phyloP scores from a whole-genome alignment of 805 yeast species.

The Saccharomycopsis sp. region DNA sequence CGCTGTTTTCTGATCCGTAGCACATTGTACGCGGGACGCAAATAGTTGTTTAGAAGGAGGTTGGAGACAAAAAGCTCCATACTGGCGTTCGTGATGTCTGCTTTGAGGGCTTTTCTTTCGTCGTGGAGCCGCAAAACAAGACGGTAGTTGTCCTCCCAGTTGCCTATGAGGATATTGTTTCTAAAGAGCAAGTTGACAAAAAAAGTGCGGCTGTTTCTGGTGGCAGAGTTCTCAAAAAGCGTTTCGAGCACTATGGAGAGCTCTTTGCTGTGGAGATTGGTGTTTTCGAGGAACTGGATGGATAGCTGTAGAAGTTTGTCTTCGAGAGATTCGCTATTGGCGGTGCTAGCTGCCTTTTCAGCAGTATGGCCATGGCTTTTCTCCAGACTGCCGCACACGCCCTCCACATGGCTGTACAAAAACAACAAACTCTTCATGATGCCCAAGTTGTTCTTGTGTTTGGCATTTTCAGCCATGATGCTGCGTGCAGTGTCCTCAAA shows the following conservation, averaged over 20 bases:
- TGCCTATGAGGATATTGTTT: conserved; percentile 3
- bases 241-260: conserved; percentile 3
- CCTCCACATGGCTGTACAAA: not conserved
- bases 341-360: not conserved
- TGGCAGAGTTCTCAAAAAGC: conserved; percentile 4
- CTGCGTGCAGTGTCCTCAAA: not conserved
- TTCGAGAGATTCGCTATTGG: not conserved
- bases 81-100: conserved; percentile 3
- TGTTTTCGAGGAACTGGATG: not conserved
- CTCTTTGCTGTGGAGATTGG: not conserved
- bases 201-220: not conserved
- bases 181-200: conserved; percentile 10
- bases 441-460: not conserved
- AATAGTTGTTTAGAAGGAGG: conserved; percentile 7
- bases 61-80: conserved; percentile 11
- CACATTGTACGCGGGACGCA: conserved; percentile 4
- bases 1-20: not conserved
- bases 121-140: conserved; percentile 1
- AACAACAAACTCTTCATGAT: not conserved
- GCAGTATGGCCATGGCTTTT: not conserved
- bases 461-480: not conserved
- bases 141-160: conserved; percentile 1
- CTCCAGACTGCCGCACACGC: not conserved
- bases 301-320: not conserved
- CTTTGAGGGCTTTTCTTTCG: not conserved